Percentiles rank a stretch among this genome's conserved stretches.
phyloP scores from a whole-genome alignment of 768 basidiomycete species.

The Tulasnella sp. region DNA sequence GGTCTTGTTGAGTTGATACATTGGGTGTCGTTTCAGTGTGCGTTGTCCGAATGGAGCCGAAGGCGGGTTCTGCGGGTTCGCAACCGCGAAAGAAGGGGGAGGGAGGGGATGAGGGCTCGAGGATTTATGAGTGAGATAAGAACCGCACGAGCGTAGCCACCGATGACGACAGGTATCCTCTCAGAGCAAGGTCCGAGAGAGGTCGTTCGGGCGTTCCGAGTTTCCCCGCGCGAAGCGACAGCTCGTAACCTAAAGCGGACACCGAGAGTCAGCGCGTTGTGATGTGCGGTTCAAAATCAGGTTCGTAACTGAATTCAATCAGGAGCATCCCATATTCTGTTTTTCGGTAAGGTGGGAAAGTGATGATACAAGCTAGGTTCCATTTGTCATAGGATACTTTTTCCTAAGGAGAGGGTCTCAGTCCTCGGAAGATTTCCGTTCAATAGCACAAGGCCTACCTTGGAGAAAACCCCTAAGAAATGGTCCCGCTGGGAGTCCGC shows the following conservation, averaged over 20 bases:
- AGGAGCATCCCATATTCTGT: conserved; percentile 90
- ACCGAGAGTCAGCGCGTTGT: background rate
- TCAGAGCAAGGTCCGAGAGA: conserved; percentile 84
- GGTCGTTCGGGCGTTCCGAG: conserved; percentile 93
- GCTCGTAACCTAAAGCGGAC: conserved; percentile 70
- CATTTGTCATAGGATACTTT: conserved; percentile 95
- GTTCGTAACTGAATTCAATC: conserved; percentile 84
- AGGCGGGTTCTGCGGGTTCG: conserved; percentile 21
- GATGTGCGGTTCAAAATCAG: conserved; percentile 37
- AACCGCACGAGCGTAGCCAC: conserved; percentile 78
- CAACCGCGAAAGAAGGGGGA: too few species aligned
- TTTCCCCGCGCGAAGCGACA: conserved; percentile 73
- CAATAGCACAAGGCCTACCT: conserved; percentile 42
- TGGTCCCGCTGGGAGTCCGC: conserved; percentile 73
- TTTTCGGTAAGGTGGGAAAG: conserved; percentile 89
- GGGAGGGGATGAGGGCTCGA: conserved; percentile 34
- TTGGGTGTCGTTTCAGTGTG: conserved; percentile 58
- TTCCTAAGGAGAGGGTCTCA: conserved; percentile 53
- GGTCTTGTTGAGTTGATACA: conserved; percentile 67
- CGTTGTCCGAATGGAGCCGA: conserved; percentile 46
- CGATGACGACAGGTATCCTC: conserved; percentile 84
- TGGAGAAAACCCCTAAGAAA: conserved; percentile 75
- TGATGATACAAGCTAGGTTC: conserved; percentile 95
- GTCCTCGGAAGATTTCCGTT: too few species aligned
- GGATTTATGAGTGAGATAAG: conserved; percentile 42